phyloP scores from a whole-genome alignment of 257 asterid species.

The Fraxinus cuspidata region DNA sequence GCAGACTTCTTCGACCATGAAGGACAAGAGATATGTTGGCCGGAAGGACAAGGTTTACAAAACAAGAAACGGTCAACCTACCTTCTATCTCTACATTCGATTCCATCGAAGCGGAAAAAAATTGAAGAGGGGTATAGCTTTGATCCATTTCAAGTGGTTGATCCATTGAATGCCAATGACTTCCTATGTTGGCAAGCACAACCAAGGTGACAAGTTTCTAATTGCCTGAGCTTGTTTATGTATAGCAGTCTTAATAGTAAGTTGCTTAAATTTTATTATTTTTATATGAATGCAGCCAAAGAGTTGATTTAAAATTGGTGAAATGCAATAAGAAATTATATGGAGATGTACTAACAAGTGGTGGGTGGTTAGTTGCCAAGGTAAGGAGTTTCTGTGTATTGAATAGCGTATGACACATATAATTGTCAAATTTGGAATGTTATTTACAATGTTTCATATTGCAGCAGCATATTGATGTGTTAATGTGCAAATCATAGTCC shows the following conservation, averaged over 20 bases:
- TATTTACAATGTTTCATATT: not conserved
- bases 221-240: not conserved
- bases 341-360: not conserved
- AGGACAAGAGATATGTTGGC: not conserved
- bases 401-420: not conserved
- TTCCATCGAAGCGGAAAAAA: not conserved
- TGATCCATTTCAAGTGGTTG: not conserved
- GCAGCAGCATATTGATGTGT: not conserved
- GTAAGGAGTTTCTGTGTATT: not conserved
- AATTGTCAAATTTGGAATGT: not conserved
- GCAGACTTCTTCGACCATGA: not conserved
- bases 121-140: not conserved
- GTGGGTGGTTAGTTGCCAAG: not conserved
- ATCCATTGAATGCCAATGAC: not conserved
- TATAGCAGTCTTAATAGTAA: not conserved
- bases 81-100: not conserved
- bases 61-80: not conserved
- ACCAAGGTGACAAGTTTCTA: not conserved
- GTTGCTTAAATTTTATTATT: not conserved
- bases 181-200: not conserved
- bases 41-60: not conserved
- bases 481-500: not conserved
- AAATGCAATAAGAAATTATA: not conserved
- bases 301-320: not conserved
- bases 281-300: not conserved